Evolutionary conservation across 441 rosid species (phyloP).

Genomic region (Breynia disticha): DNA sequence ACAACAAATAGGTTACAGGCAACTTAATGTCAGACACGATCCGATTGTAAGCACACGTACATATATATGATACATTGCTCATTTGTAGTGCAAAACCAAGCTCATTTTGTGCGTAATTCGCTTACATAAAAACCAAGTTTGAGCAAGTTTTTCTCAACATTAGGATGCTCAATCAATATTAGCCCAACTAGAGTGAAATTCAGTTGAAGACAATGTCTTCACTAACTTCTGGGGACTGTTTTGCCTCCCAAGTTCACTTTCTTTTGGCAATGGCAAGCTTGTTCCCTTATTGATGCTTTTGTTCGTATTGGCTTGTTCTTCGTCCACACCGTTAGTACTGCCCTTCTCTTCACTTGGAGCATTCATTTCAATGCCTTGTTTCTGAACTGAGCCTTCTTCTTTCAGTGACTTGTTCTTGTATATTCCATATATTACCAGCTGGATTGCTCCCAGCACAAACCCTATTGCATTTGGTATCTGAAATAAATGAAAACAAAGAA

Average conservation of each 20-base stretch:
- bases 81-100: no score
- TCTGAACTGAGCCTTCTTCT: constrained; percentile 26
- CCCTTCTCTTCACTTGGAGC: constrained; percentile 3
- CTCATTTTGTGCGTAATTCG: no score
- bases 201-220: constrained; percentile 25
- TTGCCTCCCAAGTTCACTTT: constrained; percentile 14
- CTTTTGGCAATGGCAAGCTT: constrained; percentile 38
- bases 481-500: constrained; percentile 1
- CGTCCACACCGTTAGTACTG: not conserved
- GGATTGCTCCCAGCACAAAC: constrained; percentile 35
- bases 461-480: constrained; percentile 46
- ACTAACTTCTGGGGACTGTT: constrained; percentile 22
- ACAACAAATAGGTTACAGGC: not conserved
- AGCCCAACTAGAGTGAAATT: constrained; percentile 15
- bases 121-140: no score
- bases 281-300: constrained; percentile 17
- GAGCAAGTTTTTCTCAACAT: not conserved
- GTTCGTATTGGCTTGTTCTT: constrained; percentile 8
- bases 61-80: no score
- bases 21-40: no score
- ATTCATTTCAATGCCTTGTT: constrained; percentile 21
- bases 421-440: constrained; percentile 28
- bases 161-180: not conserved
- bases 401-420: constrained; percentile 27
- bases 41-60: no score